Evolutionary conservation across 2,329 filamentous ascomycete species (phyloP).

Genomic region (Coniochaeta sp.): DNA sequence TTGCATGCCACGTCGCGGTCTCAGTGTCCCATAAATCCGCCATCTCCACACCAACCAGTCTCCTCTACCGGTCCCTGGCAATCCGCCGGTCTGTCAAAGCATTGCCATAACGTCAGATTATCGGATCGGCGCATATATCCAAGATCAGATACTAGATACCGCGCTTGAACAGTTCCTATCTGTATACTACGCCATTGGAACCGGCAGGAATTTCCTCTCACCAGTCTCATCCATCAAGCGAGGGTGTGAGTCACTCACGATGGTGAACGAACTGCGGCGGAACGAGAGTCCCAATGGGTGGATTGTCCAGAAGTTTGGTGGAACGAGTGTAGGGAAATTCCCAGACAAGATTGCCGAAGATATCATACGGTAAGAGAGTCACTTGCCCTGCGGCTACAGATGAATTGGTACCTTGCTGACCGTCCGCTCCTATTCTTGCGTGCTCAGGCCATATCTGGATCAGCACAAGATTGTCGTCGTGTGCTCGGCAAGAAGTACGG

Average conservation of each 20-base stretch:
- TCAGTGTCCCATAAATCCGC: background rate
- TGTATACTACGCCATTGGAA: background rate
- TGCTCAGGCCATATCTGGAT: conserved; percentile 48
- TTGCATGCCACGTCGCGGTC: background rate
- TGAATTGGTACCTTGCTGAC: background rate
- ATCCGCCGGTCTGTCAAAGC: background rate
- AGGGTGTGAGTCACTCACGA: conserved; percentile 6
- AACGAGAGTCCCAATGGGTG: conserved; percentile 44
- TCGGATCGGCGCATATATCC: background rate
- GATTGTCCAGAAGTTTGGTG: conserved; percentile 93
- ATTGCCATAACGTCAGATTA: background rate
- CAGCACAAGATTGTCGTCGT: conserved; percentile 80
- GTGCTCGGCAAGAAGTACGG: conserved; percentile 90
- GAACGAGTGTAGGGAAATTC: conserved; percentile 93
- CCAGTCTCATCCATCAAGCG: background rate
- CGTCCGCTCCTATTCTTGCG: background rate
- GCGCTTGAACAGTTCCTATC: background rate
- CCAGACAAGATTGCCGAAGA: conserved; percentile 66
- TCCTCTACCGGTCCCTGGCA: background rate
- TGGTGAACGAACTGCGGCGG: conserved; percentile 15
- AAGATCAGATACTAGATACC: background rate
- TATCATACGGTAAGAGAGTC: conserved; percentile 50
- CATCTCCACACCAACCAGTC: background rate
- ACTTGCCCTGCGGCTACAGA: background rate
- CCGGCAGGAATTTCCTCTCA: background rate